Evolutionary conservation across 805 yeast species (phyloP).

Genomic region (Yamadazyma sp.): DNA sequence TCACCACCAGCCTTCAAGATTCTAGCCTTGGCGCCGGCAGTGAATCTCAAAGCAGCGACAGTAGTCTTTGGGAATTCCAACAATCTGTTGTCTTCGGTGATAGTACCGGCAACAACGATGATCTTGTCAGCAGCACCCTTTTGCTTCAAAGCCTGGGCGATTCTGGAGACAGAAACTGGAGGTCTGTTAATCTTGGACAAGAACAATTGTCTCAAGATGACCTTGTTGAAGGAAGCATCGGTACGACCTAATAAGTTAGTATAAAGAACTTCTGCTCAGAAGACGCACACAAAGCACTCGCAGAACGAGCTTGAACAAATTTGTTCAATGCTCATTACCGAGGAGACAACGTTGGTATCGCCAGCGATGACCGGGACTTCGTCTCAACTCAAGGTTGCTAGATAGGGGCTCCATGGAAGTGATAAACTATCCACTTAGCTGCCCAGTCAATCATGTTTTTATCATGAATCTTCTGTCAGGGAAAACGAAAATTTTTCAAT

Average conservation of each 20-base stretch:
- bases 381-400: constrained; percentile 12
- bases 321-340: constrained; percentile 4
- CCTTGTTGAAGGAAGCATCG: constrained; percentile 98
- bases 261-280: constrained; percentile 44
- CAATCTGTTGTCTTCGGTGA: constrained; percentile 96
- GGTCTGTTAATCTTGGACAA: constrained; percentile 99
- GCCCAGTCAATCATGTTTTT: too few species aligned
- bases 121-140: constrained; percentile 85
- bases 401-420: too few species aligned
- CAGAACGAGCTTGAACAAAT: constrained; percentile 25
- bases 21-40: constrained; percentile 98
- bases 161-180: constrained; percentile 95
- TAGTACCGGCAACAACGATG: constrained; percentile 98
- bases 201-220: constrained; percentile 90
- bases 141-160: constrained; percentile 79
- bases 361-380: constrained; percentile 10
- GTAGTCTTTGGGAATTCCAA: constrained; percentile 94
- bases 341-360: constrained; percentile 14
- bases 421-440: too few species aligned
- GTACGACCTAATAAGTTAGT: constrained; percentile 78
- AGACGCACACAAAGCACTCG: constrained; percentile 43
- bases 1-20: constrained; percentile 99
- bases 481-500: constrained; percentile 2
- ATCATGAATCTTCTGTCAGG: too few species aligned
- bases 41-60: constrained; percentile 98